Percentiles rank a stretch among this genome's conserved stretches.
phyloP scores from a whole-genome alignment of 2,329 filamentous ascomycete genomes.

The Botrytis byssoidea region DNA sequence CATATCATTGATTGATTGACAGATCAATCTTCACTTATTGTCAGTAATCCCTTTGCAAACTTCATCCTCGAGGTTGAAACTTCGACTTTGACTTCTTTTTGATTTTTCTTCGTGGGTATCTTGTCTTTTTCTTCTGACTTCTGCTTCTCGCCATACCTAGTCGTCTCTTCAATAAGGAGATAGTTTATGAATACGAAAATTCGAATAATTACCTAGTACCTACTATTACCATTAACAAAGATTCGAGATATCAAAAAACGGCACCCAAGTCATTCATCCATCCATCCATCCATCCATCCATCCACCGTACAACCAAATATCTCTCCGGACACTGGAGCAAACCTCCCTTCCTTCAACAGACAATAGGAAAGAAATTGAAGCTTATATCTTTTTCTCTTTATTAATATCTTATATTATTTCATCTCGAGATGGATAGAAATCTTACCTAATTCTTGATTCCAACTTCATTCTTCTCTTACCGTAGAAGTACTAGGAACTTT shows the following conservation, averaged over 20 bases:
- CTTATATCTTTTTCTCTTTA: not conserved
- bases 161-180: not conserved
- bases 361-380: not conserved
- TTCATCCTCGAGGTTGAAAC: not conserved
- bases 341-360: not conserved
- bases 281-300: no score
- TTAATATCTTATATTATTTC: no score
- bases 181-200: not conserved
- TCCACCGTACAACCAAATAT: not conserved
- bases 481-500: not conserved
- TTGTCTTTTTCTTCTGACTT: no score
- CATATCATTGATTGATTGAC: no score
- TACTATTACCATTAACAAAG: not conserved
- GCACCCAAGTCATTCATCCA: not conserved
- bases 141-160: no score
- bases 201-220: not conserved
- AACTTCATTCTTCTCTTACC: not conserved
- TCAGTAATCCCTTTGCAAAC: no score
- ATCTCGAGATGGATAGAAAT: not conserved
- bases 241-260: not conserved
- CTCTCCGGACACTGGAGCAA: not conserved
- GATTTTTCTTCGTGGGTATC: not conserved
- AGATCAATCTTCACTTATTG: not conserved
- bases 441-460: not conserved
- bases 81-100: not conserved